Base-by-base conservation (phyloP, 257 asterid genomes). In the Linderniella brevidens region DNA sequence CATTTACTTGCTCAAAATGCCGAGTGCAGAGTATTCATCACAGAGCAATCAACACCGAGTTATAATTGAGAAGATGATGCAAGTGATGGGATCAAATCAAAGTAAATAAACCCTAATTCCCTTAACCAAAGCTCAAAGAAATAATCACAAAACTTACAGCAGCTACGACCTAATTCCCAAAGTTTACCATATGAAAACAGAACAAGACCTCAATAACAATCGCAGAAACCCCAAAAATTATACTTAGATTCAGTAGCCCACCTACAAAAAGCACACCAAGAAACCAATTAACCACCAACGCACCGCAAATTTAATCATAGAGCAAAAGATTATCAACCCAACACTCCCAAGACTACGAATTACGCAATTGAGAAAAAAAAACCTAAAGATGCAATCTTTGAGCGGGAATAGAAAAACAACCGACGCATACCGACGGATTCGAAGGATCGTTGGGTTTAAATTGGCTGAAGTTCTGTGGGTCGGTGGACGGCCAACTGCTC, bases 381-480 rank as follows among this genome's bases (percentile, higher is more conserved):
- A 8, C 17, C 17, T 25, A 46, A 55, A 52, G 20, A 4, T 32
- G 49, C 14, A 58, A 47, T 35, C 53, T 60, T 51, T 45, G 67
- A 18, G 20, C 18, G 15, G 49, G 55, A 50, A 61, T 49, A 3
- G 57, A 53, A 45, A 49, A 25, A 25, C 3, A 25, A 25, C 6
- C 32, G 32, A 25, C 14, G 25, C 64, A 25, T 57, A 73, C 80
- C 79, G 72, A 64, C 13, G 76, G 68, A 43, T 69, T 73, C 37
- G 70, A 48, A 52, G 79, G 73, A 52, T 68, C 71, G 57, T 65
- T 65, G 52, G 73, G 68, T 41, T 59, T 65, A 57, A 68, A 63
- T 73, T 65, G 76, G 66, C 68, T 72, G 63, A 73, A 68, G 68
- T 73, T 68, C 36, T 62, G 67, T 19, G 76, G 73, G 68, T 73